phyloP scores from a whole-genome alignment of 768 basidiomycete genomes.

The Cytidiella melzeri region DNA sequence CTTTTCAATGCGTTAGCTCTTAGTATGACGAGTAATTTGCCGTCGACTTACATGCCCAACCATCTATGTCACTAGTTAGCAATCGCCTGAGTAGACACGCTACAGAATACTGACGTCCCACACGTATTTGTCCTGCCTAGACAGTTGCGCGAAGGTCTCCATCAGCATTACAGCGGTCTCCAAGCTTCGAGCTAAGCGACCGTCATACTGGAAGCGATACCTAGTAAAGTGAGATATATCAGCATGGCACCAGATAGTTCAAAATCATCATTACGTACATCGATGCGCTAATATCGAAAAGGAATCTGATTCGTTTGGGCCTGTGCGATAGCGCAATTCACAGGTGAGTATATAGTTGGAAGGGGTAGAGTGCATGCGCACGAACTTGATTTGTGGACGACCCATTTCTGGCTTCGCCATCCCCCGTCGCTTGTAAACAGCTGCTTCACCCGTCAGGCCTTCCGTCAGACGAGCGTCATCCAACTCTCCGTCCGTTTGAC shows the following conservation, averaged over 20 bases:
- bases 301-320: slow-evolving; percentile 61
- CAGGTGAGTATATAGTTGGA: neutral
- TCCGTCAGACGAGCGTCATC: slow-evolving; percentile 63
- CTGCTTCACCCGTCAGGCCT: slow-evolving; percentile 61
- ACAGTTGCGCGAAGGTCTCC: slow-evolving; percentile 61
- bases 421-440: slow-evolving; percentile 64
- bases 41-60: slow-evolving; percentile 50
- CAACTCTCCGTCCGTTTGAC: slow-evolving; percentile 65
- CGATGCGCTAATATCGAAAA: slow-evolving; percentile 66
- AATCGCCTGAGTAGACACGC: slow-evolving; percentile 4
- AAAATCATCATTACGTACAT: slow-evolving; percentile 35
- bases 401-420: slow-evolving; percentile 67
- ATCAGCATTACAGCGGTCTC: slow-evolving; percentile 73
- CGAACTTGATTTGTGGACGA: slow-evolving; percentile 60
- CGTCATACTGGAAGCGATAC: slow-evolving; percentile 73
- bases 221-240: slow-evolving; percentile 22
- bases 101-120: slow-evolving; percentile 54
- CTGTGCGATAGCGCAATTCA: slow-evolving; percentile 25
- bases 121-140: slow-evolving; percentile 64
- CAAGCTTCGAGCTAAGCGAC: slow-evolving; percentile 53
- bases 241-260: neutral
- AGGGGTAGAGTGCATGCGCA: neutral
- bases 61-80: slow-evolving; percentile 34
- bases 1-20: slow-evolving; percentile 23
- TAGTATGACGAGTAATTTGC: neutral